Evolutionary conservation across 2,329 filamentous ascomycete species (phyloP).

Genomic region (Pestalotiopsis sp.): DNA sequence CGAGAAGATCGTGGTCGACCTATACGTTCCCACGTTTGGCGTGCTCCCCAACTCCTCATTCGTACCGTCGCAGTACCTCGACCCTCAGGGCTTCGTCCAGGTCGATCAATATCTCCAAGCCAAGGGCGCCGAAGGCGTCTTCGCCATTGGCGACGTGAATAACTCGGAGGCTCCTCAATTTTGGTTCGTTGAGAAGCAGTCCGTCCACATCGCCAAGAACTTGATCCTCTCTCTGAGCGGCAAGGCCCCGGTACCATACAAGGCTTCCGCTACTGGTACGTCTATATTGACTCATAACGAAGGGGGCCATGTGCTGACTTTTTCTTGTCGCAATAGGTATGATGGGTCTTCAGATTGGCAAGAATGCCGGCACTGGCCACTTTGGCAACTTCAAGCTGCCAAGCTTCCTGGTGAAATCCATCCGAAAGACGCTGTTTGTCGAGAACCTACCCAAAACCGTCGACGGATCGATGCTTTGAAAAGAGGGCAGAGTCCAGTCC

Average conservation of each 20-base stretch:
- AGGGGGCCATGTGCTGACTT: background rate
- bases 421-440: slow-evolving; percentile 28
- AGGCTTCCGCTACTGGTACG: slow-evolving; percentile 12
- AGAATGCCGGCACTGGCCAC: slow-evolving; percentile 25
- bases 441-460: slow-evolving; percentile 22
- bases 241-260: slow-evolving; percentile 12
- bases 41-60: slow-evolving; percentile 30
- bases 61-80: slow-evolving; percentile 26
- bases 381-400: slow-evolving; percentile 23
- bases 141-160: slow-evolving; percentile 31
- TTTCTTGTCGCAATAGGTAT: slow-evolving; percentile 25
- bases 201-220: slow-evolving; percentile 16
- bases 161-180: slow-evolving; percentile 22
- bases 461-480: slow-evolving; percentile 21
- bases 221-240: slow-evolving; percentile 7
- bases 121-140: slow-evolving; percentile 25
- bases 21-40: slow-evolving; percentile 33
- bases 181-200: slow-evolving; percentile 9
- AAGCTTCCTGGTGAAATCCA: slow-evolving; percentile 24
- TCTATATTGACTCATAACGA: background rate
- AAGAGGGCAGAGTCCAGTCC: background rate
- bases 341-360: slow-evolving; percentile 28
- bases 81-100: slow-evolving; percentile 24
- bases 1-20: slow-evolving; percentile 28
- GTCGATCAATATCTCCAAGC: slow-evolving; percentile 27